These are phyloP conservation scores for Tuber umbilicatum DNA, from an alignment of 495 filamentous ascomycete species.

Conservation along the genomic window DNA sequence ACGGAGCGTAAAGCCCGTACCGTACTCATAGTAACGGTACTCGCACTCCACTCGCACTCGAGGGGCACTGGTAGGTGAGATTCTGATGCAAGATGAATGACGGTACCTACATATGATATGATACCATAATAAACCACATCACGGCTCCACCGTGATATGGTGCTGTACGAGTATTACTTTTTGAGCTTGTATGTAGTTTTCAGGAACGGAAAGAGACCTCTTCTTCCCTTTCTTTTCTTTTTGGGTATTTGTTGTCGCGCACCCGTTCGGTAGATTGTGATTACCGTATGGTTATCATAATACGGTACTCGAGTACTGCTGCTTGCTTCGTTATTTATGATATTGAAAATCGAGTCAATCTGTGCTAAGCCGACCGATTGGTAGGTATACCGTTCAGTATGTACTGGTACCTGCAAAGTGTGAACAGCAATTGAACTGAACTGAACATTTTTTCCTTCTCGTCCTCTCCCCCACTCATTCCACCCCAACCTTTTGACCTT, in stretches of 20 bases:
- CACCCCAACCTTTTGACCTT: neutral
- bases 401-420: neutral
- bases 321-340: neutral
- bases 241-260: neutral
- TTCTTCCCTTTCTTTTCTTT: neutral
- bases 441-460: neutral
- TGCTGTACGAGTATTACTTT: neutral
- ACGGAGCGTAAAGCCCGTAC: neutral
- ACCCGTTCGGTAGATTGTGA: neutral
- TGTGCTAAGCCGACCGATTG: neutral
- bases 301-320: neutral
- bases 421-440: neutral
- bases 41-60: too few species aligned
- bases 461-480: neutral
- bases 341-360: neutral
- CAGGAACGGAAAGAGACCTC: neutral
- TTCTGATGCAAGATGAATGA: neutral
- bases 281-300: neutral
- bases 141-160: neutral
- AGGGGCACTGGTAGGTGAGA: neutral
- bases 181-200: neutral
- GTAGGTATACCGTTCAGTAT: neutral
- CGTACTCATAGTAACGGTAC: too few species aligned
- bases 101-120: neutral
- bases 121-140: neutral